A percentile compares a stretch with the other conserved stretches of the same genome.
Evolutionary conservation across 164 flowering plant genomes (phyloP).

Genomic region (Tetrastigma voinierianum): DNA sequence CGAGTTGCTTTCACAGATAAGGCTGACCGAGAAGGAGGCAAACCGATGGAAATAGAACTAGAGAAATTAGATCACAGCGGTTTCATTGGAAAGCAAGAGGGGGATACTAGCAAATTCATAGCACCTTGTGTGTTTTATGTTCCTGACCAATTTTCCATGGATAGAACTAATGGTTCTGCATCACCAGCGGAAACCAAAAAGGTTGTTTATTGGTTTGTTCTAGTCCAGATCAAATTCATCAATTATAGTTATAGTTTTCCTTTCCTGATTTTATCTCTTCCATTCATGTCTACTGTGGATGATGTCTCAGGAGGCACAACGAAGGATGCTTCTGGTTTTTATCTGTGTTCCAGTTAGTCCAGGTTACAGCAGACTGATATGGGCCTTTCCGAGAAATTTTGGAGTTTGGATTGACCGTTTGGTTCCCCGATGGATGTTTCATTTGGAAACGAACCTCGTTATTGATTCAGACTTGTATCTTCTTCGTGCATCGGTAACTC

Average conservation of each 20-base stretch:
- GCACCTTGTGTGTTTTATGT: constrained; percentile 69
- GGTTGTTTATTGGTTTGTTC: constrained; percentile 26
- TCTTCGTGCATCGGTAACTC: constrained; percentile 78
- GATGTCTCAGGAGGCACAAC: constrained; percentile 27
- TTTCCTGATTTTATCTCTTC: not conserved
- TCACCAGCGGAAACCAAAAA: constrained; percentile 24
- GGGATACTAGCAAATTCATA: constrained; percentile 42
- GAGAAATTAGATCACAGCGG: constrained; percentile 50
- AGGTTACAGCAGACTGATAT: constrained; percentile 83
- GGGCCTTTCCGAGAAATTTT: constrained; percentile 82
- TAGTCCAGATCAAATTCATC: not conserved
- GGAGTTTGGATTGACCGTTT: constrained; percentile 62
- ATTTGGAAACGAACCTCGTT: constrained; percentile 69
- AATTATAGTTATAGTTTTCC: too few relatives aligned
- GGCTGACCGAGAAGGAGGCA: constrained; percentile 85
- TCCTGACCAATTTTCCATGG: constrained; percentile 8
- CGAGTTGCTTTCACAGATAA: too few relatives aligned
- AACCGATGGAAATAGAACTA: constrained; percentile 55
- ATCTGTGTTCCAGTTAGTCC: constrained; percentile 88
- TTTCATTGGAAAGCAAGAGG: constrained; percentile 46
- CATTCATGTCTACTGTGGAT: constrained; percentile 11
- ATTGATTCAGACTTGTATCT: constrained; percentile 87
- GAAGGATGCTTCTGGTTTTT: constrained; percentile 46
- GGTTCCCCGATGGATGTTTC: constrained; percentile 85
- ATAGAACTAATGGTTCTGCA: constrained; percentile 29